Percentiles rank a stretch among this genome's conserved stretches.
These are phyloP conservation scores for Geotrichum reessii DNA, from an alignment of 1,139 yeast species.

Conservation along the genomic window DNA sequence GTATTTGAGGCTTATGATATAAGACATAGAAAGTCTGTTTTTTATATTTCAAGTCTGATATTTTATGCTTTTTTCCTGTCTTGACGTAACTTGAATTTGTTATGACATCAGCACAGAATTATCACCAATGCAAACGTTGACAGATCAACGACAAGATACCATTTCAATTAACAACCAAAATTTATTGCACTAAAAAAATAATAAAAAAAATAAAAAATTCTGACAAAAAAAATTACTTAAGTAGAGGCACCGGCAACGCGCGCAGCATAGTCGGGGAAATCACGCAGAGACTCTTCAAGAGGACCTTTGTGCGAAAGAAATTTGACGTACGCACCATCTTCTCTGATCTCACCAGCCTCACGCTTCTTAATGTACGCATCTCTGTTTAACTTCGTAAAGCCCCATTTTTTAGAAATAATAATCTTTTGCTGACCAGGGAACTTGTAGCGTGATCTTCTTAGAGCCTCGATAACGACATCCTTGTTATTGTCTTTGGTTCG, in stretches of 20 bases:
- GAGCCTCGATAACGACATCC: conserved; percentile 96
- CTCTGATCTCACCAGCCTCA: conserved; percentile 96
- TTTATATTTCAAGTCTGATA: not conserved
- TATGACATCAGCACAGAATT: not conserved
- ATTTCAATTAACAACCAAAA: not conserved
- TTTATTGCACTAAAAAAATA: not conserved
- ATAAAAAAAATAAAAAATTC: not conserved
- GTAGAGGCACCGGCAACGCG: conserved; percentile 19
- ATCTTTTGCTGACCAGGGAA: conserved; percentile 99
- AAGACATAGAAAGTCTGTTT: no score
- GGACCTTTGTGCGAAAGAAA: conserved; percentile 96
- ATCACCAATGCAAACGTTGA: not conserved
- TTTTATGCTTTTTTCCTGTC: no score
- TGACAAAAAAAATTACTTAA: not conserved
- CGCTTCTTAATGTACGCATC: conserved; percentile 91
- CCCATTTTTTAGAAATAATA: conserved; percentile 99
- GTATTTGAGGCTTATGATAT: not conserved
- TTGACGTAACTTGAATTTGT: not conserved
- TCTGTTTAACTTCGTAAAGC: conserved; percentile 99
- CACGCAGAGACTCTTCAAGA: conserved; percentile 82
- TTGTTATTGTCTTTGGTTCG: conserved; percentile 98
- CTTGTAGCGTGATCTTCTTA: conserved; percentile 99
- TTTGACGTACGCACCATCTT: conserved; percentile 99
- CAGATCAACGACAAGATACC: not conserved
- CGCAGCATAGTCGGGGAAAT: conserved; percentile 82